Conservation (phyloP, 495 filamentous ascomycete genomes). For the Lophiotrema nucula region DNA sequence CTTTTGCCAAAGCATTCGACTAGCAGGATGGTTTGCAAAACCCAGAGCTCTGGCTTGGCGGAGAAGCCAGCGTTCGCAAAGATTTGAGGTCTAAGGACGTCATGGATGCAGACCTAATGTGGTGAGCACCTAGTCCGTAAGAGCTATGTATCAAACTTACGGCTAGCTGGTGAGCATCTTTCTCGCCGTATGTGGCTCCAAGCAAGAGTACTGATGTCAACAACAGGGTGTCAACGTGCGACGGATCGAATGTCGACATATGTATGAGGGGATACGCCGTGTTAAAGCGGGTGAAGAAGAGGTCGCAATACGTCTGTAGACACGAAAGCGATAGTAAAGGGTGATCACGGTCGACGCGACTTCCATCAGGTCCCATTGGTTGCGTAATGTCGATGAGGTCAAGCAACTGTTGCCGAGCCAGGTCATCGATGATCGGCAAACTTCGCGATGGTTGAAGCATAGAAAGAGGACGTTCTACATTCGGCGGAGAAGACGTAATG, state of each 20-base stretch:
- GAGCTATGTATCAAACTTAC: slow-evolving; percentile 44
- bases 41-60: slow-evolving; percentile 27
- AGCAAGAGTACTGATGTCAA: slow-evolving; percentile 52
- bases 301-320: slow-evolving; percentile 53
- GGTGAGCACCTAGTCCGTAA: background rate
- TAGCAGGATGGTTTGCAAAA: slow-evolving; percentile 55
- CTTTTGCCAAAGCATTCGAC: slow-evolving; percentile 60
- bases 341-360: slow-evolving; percentile 45
- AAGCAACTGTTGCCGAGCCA: slow-evolving; percentile 45
- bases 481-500: background rate
- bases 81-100: slow-evolving; percentile 32
- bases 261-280: slow-evolving; percentile 55
- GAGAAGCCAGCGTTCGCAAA: slow-evolving; percentile 31
- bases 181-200: slow-evolving; percentile 55
- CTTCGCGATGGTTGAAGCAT: slow-evolving; percentile 39
- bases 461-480: slow-evolving; percentile 39
- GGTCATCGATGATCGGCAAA: slow-evolving; percentile 43
- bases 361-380: slow-evolving; percentile 45
- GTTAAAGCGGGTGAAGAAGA: slow-evolving; percentile 58
- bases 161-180: slow-evolving; percentile 55
- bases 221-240: slow-evolving; percentile 47
- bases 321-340: slow-evolving; percentile 48
- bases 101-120: slow-evolving; percentile 30
- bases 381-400: slow-evolving; percentile 47
- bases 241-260: slow-evolving; percentile 52